Base-by-base conservation (phyloP, 495 filamentous ascomycete genomes). In the Neurospora tetraspora region DNA sequence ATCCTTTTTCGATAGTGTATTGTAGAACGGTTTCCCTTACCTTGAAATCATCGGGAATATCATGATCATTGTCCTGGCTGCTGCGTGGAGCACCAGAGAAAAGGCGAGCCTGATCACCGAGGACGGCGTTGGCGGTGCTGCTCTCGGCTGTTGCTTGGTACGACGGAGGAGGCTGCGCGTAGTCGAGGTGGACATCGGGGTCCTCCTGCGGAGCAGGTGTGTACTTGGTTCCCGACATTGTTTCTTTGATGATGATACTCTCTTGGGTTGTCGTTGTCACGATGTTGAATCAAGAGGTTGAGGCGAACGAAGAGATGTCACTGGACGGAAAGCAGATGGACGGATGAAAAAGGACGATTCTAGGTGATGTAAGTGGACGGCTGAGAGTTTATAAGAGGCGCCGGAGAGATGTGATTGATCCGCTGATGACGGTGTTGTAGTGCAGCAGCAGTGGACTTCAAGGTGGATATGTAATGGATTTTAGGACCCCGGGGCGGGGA, bases 31-130 rank as follows among this genome's bases (percentile, higher is more conserved):
- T 31, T 14, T 11, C n/a, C 78, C 42, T 79, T 79, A 92, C 91
- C 85, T 97, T 99, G 88, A 99, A 98, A 84, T 99, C 96, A 87
- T 99, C 96, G 5, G 96, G 96, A 61, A 99, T 80, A 27, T 59
- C 47, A 27, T 45, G 76, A 14, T 94, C 70, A 80, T 97, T 94
- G 80, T 94, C 92, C 78, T 97, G 93, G 80, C 89, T 89, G 80
- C 88, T 91, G 74, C 96, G 91, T 71, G 90, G 86, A 70, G 81
- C 86, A 71, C 83, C 84, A 69, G 75, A 81, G 73, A 84, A 83
- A 70, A 85, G 76, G 42, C 77, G 81, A 45, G 81, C 79, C 68
- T 77, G 69, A 72, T 80, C 76, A 65, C 53, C 53, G 68, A 85
- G 81, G 42, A 82, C 78, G 47, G 76, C 75, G 65, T 83, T 80